phyloP scores from a whole-genome alignment of 257 asterid genomes.

The Parsonsia alboflavescens region DNA sequence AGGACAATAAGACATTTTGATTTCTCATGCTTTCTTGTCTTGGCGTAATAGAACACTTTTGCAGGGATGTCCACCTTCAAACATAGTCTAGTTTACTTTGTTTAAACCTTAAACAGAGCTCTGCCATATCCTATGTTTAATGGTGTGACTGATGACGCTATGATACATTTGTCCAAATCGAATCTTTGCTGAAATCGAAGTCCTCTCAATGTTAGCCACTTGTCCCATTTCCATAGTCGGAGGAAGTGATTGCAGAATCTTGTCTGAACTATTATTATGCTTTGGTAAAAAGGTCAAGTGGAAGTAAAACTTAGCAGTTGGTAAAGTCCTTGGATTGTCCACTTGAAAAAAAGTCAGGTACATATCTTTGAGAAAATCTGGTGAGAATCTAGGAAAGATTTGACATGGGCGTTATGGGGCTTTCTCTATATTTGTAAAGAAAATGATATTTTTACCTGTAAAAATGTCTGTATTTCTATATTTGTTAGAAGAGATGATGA shows the following conservation, averaged over 20 bases:
- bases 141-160: not conserved
- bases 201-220: not conserved
- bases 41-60: not conserved
- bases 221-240: not conserved
- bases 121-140: not conserved
- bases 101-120: not conserved
- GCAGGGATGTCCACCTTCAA: not conserved
- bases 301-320: too few species aligned
- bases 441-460: not conserved
- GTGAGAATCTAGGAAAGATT: not conserved
- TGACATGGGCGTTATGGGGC: not conserved
- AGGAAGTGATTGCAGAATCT: not conserved
- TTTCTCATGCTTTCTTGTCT: conserved; percentile 1
- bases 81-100: not conserved
- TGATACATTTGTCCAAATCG: not conserved
- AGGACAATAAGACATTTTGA: conserved; percentile 1
- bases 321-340: not conserved
- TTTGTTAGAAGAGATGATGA: too few species aligned
- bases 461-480: not conserved
- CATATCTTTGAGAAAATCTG: not conserved
- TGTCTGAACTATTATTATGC: not conserved
- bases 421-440: not conserved
- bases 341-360: not conserved
- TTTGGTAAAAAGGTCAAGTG: not conserved
- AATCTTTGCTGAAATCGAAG: conserved; percentile 1